A percentile compares a stretch with the other conserved stretches of the same genome.
These are phyloP conservation scores for Thalassiosira livingstoniorum DNA, from an alignment of 352 stramenopile genomes.

Conservation along the genomic window DNA sequence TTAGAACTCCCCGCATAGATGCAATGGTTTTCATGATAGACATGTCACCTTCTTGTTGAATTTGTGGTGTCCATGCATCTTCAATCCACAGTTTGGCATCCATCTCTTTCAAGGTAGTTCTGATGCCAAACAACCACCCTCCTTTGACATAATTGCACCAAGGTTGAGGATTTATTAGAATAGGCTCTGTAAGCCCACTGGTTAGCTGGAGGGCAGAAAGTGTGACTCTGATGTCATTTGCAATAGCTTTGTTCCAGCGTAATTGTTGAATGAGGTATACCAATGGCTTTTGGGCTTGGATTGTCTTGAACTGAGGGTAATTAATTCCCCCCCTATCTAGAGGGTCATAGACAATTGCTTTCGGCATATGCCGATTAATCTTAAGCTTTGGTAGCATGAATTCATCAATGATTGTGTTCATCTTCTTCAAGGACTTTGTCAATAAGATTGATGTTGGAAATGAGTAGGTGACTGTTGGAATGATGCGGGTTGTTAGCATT, in stretches of 20 bases:
- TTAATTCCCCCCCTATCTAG: not conserved
- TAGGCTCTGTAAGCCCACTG: too few species aligned
- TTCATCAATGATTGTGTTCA: not conserved
- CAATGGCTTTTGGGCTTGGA: not conserved
- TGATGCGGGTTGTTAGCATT: not conserved
- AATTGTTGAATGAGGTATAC: not conserved
- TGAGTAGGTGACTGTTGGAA: not conserved
- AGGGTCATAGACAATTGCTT: not conserved
- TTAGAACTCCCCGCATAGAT: not conserved
- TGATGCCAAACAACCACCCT: not conserved
- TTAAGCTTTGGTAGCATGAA: not conserved
- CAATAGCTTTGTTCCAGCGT: not conserved
- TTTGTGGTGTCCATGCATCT: slow-evolving; percentile 11
- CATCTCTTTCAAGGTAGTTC: not conserved
- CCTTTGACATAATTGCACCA: not conserved
- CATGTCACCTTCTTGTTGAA: slow-evolving; percentile 17
- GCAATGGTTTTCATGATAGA: slow-evolving; percentile 29
- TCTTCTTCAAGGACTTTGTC: not conserved
- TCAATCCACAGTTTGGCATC: slow-evolving; percentile 6
- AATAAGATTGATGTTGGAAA: not conserved
- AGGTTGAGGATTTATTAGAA: not conserved
- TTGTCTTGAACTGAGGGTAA: not conserved
- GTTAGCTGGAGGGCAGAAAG: not conserved
- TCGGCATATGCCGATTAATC: not conserved
- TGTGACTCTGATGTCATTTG: not conserved